Percentiles rank a stretch among this genome's conserved stretches.
Evolutionary conservation across 768 basidiomycete species (phyloP).

Genomic region (Trichaptum fuscoviolaceum): DNA sequence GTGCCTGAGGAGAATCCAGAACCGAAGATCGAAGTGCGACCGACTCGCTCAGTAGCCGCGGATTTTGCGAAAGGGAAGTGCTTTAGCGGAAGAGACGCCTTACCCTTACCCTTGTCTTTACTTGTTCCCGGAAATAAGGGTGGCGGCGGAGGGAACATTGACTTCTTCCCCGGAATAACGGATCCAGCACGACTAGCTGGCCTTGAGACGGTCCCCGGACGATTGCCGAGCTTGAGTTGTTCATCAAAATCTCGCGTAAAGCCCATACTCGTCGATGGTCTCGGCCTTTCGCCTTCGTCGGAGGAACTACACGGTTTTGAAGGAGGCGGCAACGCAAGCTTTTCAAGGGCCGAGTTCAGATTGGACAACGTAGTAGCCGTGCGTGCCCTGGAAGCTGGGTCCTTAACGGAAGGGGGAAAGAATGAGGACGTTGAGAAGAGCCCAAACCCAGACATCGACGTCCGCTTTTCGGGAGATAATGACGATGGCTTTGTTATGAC

Average conservation of each 20-base stretch:
- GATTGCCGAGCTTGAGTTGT: not conserved
- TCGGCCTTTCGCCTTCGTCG: not conserved
- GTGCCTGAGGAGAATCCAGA: not conserved
- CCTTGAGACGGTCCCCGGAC: not conserved
- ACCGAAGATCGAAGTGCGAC: not conserved
- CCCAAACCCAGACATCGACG: not conserved
- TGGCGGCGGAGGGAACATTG: not conserved
- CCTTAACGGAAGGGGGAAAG: not conserved
- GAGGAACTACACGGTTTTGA: not conserved
- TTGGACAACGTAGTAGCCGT: conserved; percentile 48
- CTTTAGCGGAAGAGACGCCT: not conserved
- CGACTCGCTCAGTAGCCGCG: not conserved
- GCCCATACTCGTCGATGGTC: not conserved
- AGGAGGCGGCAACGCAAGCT: conserved; percentile 61
- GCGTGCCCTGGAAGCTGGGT: not conserved
- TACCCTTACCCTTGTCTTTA: not conserved
- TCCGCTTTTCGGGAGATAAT: not conserved
- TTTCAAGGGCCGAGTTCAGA: conserved; percentile 63
- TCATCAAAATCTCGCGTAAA: not conserved
- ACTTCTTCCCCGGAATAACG: not conserved
- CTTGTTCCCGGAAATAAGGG: not conserved
- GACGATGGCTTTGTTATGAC: conserved; percentile 2
- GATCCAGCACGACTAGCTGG: not conserved
- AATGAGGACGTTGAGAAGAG: not conserved
- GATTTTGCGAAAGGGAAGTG: not conserved